phyloP scores from a whole-genome alignment of 768 basidiomycete species.

The Exidia glandulosa region DNA sequence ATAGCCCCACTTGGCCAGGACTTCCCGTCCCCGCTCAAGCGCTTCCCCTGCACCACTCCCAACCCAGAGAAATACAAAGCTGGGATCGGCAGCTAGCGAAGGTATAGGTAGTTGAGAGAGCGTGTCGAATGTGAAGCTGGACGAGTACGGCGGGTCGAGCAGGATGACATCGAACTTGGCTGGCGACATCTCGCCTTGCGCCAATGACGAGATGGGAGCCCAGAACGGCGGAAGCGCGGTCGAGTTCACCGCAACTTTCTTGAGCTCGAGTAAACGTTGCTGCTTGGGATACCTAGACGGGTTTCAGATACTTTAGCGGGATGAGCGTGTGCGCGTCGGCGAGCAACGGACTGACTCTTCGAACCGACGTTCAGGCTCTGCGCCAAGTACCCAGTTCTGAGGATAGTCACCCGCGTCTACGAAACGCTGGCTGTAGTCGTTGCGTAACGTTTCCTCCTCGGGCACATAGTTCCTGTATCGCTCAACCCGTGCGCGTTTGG shows the following conservation, averaged over 20 bases:
- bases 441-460: slow-evolving; percentile 93
- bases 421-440: slow-evolving; percentile 87
- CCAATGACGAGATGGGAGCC: slow-evolving; percentile 48
- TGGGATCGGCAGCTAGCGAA: slow-evolving; percentile 76
- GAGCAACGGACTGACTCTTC: slow-evolving; percentile 67
- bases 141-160: slow-evolving; percentile 82
- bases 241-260: slow-evolving; percentile 63
- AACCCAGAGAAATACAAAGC: slow-evolving; percentile 93
- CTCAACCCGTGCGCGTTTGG: slow-evolving; percentile 59
- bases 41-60: slow-evolving; percentile 85
- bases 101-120: slow-evolving; percentile 76
- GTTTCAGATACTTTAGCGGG: not conserved
- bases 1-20: slow-evolving; percentile 91
- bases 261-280: slow-evolving; percentile 69
- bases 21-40: slow-evolving; percentile 81
- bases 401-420: slow-evolving; percentile 89
- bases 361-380: slow-evolving; percentile 78
- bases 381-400: slow-evolving; percentile 86
- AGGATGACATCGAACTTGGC: slow-evolving; percentile 86
- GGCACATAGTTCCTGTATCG: slow-evolving; percentile 77
- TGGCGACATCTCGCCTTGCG: slow-evolving; percentile 19
- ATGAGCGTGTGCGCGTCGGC: not conserved
- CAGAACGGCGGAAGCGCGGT: slow-evolving; percentile 66
- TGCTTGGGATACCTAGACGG: slow-evolving; percentile 85
- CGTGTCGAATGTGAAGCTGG: slow-evolving; percentile 76